phyloP scores from a whole-genome alignment of 768 basidiomycete species.

The Collybia mongolica region DNA sequence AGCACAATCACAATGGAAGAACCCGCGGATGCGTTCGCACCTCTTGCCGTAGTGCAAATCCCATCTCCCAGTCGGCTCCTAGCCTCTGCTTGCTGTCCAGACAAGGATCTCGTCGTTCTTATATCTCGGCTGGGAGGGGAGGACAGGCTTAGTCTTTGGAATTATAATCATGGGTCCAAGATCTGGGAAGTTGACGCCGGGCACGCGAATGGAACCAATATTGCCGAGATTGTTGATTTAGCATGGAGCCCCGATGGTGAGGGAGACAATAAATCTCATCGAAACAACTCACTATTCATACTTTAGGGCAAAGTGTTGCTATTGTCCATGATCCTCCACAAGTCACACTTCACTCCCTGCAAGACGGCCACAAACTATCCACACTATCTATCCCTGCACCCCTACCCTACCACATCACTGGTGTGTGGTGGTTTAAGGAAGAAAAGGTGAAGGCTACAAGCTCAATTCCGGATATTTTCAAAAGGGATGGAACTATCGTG shows the following conservation, averaged over 20 bases:
- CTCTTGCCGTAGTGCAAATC: slow-evolving; percentile 56
- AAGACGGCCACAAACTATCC: slow-evolving; percentile 65
- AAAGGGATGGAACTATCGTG: slow-evolving; percentile 64
- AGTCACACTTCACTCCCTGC: slow-evolving; percentile 72
- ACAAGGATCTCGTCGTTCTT: slow-evolving; percentile 76
- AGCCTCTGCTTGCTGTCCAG: slow-evolving; percentile 73
- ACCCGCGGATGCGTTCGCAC: slow-evolving; percentile 39
- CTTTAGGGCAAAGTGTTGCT: slow-evolving; percentile 66
- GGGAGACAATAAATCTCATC: slow-evolving; percentile 9
- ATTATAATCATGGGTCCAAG: slow-evolving; percentile 68
- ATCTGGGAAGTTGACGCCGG: slow-evolving; percentile 81
- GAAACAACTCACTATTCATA: slow-evolving; percentile 4
- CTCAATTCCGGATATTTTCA: slow-evolving; percentile 75
- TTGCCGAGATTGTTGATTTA: slow-evolving; percentile 54
- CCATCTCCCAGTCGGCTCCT: slow-evolving; percentile 59
- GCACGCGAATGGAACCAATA: slow-evolving; percentile 32
- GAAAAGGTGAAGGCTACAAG: slow-evolving; percentile 35
- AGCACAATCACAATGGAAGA: too few species aligned
- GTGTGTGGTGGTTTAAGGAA: slow-evolving; percentile 75
- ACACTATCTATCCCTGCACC: slow-evolving; percentile 35
- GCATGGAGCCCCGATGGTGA: slow-evolving; percentile 86
- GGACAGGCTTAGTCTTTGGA: slow-evolving; percentile 78
- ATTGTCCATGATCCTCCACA: slow-evolving; percentile 68
- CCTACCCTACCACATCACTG: slow-evolving; percentile 32
- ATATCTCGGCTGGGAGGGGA: slow-evolving; percentile 65